Evolutionary conservation across 306 rosid genomes (phyloP).

Genomic region (Quillaja saponaria): DNA sequence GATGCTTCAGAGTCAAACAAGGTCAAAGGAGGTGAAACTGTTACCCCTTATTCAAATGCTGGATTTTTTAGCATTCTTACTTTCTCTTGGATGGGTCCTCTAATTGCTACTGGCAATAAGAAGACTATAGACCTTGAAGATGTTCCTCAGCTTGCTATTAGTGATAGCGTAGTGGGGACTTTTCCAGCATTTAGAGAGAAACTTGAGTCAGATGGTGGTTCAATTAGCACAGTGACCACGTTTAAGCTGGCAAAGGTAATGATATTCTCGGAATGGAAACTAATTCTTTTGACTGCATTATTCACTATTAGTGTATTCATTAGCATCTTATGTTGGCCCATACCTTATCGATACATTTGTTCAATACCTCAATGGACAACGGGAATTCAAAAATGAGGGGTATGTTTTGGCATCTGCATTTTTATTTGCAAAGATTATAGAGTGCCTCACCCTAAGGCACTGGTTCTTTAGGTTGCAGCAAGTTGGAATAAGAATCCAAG

Average conservation of each 20-base stretch:
- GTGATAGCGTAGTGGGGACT: constrained; percentile 42
- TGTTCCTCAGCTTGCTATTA: constrained; percentile 44
- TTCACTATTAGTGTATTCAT: constrained; percentile 18
- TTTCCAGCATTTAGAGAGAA: constrained; percentile 33
- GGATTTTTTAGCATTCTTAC: constrained; percentile 52
- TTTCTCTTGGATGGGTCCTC: constrained; percentile 51
- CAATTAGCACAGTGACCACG: constrained; percentile 36
- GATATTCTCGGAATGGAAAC: constrained; percentile 40
- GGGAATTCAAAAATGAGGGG: constrained; percentile 44
- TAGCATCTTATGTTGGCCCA: constrained; percentile 61
- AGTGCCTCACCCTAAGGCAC: constrained; percentile 41
- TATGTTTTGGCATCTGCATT: constrained; percentile 40
- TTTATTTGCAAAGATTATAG: constrained; percentile 45
- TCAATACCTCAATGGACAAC: constrained; percentile 44
- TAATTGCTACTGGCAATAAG: constrained; percentile 43
- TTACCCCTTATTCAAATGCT: constrained; percentile 56
- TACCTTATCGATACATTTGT: constrained; percentile 51
- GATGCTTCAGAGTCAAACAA: constrained; percentile 22
- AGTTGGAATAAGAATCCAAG: constrained; percentile 41
- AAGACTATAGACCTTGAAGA: constrained; percentile 52
- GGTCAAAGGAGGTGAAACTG: constrained; percentile 39
- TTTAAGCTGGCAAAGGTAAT: constrained; percentile 42
- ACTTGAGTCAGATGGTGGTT: constrained; percentile 46
- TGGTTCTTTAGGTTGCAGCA: constrained; percentile 47
- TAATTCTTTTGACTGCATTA: constrained; percentile 39